phyloP scores from a whole-genome alignment of 495 filamentous ascomycete genomes.

The Lophiostoma macrostomum region DNA sequence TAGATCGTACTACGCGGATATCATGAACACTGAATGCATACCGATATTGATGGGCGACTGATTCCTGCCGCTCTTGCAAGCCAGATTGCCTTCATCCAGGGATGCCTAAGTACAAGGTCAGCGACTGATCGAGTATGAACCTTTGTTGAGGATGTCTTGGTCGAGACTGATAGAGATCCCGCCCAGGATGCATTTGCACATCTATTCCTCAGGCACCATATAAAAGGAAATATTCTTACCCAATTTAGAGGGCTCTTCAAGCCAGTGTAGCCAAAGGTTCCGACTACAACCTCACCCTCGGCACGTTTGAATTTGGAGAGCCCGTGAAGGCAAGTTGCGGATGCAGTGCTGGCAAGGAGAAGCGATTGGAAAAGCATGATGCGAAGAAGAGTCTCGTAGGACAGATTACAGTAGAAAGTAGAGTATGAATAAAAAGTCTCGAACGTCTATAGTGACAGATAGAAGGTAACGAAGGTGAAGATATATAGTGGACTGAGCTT shows the following conservation, averaged over 20 bases:
- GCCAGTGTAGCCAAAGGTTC: conserved; percentile 52
- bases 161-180: too few relatives aligned
- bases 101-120: too few relatives aligned
- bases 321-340: conserved; percentile 30
- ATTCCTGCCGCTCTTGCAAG: conserved; percentile 52
- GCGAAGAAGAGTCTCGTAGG: not conserved
- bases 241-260: conserved; percentile 57
- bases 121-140: too few relatives aligned
- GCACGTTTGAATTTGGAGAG: conserved; percentile 21
- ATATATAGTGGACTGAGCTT: not conserved
- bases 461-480: conserved; percentile 3
- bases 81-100: conserved; percentile 45
- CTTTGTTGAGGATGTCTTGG: too few relatives aligned
- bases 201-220: too few relatives aligned
- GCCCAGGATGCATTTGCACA: too few relatives aligned
- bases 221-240: too few relatives aligned
- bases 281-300: conserved; percentile 18
- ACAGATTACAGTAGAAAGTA: conserved; percentile 2
- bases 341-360: conserved; percentile 22
- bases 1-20: not conserved
- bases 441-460: conserved; percentile 5
- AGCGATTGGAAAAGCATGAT: conserved; percentile 24
- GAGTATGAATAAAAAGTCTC: not conserved
- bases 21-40: conserved; percentile 35
- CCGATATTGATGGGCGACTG: conserved; percentile 64